Evolutionary conservation across 371 early-diverging fungal species (phyloP).

Genomic region (Vittaforma corneae): DNA sequence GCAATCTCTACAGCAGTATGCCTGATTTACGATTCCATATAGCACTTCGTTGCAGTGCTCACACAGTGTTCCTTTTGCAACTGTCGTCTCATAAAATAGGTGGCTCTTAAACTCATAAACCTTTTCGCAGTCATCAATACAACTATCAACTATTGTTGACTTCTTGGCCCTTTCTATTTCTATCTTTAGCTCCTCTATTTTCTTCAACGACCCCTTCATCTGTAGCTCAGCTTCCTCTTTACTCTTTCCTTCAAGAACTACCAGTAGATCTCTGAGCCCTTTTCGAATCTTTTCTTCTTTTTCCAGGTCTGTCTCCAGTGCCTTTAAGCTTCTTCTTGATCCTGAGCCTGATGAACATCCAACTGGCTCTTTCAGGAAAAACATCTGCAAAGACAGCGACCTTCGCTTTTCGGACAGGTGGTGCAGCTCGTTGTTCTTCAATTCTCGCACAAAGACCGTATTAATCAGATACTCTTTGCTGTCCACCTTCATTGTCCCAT

Average conservation of each 20-base stretch:
- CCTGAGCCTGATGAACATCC: slow-evolving; percentile 18
- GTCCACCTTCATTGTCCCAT: not conserved
- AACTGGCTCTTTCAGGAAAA: slow-evolving; percentile 47
- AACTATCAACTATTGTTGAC: slow-evolving; percentile 3
- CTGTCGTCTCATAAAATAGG: slow-evolving; percentile 39
- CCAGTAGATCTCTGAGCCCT: slow-evolving; percentile 50
- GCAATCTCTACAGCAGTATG: slow-evolving; percentile 57
- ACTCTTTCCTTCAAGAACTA: slow-evolving; percentile 26
- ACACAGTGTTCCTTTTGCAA: slow-evolving; percentile 42
- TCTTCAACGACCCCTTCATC: slow-evolving; percentile 48
- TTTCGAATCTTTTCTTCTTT: slow-evolving; percentile 53
- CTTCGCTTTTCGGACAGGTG: slow-evolving; percentile 39
- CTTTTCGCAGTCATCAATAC: slow-evolving; percentile 30
- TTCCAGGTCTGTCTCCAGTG: slow-evolving; percentile 44
- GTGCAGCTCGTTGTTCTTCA: slow-evolving; percentile 45
- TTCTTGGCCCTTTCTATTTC: slow-evolving; percentile 45
- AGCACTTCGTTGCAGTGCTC: slow-evolving; percentile 51
- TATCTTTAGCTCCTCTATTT: slow-evolving; percentile 43
- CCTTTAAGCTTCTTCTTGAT: slow-evolving; percentile 30
- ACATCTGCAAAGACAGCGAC: slow-evolving; percentile 37
- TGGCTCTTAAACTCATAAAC: slow-evolving; percentile 54
- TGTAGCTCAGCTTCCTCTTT: slow-evolving; percentile 45
- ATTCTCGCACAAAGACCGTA: slow-evolving; percentile 32
- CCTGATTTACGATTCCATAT: slow-evolving; percentile 41
- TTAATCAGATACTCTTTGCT: slow-evolving; percentile 1